A percentile compares a stretch with the other conserved stretches of the same genome.
phyloP scores from a whole-genome alignment of 805 yeast genomes.

The Starmerella floricola region DNA sequence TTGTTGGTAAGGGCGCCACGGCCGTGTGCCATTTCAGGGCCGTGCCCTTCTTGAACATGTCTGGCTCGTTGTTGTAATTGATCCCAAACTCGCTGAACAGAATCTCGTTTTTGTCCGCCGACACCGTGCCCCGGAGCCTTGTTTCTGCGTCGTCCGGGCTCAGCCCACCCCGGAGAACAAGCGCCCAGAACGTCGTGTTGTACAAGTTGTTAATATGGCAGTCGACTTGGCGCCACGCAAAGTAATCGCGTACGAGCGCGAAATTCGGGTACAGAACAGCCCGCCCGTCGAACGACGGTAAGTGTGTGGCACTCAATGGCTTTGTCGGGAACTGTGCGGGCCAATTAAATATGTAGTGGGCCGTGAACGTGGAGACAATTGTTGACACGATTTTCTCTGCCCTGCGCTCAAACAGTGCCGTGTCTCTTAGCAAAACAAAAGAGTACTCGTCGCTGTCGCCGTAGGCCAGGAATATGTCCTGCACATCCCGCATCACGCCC shows the following conservation, averaged over 20 bases:
- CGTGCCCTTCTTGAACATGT: slow-evolving; percentile 77
- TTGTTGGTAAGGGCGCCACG: slow-evolving; percentile 5
- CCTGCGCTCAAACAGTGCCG: slow-evolving; percentile 70
- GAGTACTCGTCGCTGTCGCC: slow-evolving; percentile 96
- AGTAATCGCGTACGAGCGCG: slow-evolving; percentile 57
- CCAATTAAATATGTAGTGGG: slow-evolving; percentile 67
- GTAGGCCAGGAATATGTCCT: slow-evolving; percentile 69
- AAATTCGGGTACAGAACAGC: slow-evolving; percentile 73
- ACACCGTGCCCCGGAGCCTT: slow-evolving; percentile 55
- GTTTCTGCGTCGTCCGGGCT: slow-evolving; percentile 74
- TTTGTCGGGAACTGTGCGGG: slow-evolving; percentile 39
- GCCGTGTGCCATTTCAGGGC: slow-evolving; percentile 40
- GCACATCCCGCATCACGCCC: slow-evolving; percentile 48
- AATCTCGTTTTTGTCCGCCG: slow-evolving; percentile 82
- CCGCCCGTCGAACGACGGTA: slow-evolving; percentile 86
- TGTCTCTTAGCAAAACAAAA: slow-evolving; percentile 52
- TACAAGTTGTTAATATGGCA: slow-evolving; percentile 88
- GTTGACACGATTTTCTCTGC: slow-evolving; percentile 70
- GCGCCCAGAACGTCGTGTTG: slow-evolving; percentile 84
- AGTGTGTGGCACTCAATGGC: slow-evolving; percentile 37
- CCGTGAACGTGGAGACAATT: slow-evolving; percentile 69
- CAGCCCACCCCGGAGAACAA: slow-evolving; percentile 57
- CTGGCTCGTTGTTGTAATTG: slow-evolving; percentile 85
- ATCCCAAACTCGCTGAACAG: slow-evolving; percentile 64
- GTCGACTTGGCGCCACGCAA: slow-evolving; percentile 92